Percentiles rank a stretch among this genome's conserved stretches.
phyloP scores from a whole-genome alignment of 129 eudicot genomes.

The Arctium minus region DNA sequence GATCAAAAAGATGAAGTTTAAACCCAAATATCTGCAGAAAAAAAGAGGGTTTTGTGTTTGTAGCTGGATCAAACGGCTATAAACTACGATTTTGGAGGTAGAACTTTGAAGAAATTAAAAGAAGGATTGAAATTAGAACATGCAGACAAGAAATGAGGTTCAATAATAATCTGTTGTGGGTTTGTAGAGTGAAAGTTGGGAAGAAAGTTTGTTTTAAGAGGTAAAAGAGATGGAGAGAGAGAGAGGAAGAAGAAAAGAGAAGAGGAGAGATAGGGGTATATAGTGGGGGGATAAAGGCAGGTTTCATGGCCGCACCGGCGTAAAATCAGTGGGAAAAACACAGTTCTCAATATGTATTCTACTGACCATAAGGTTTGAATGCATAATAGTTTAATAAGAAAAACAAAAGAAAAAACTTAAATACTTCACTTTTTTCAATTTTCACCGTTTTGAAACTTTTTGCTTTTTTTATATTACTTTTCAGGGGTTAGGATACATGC shows the following conservation, averaged over 20 bases:
- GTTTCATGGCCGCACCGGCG: conserved; percentile 32
- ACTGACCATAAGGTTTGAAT: conserved; percentile 27
- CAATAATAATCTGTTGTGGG: no score
- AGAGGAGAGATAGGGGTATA: conserved; percentile 9
- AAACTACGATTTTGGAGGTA: neutral
- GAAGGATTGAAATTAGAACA: neutral
- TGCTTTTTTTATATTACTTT: neutral
- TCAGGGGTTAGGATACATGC: neutral
- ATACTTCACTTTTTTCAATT: conserved; percentile 9
- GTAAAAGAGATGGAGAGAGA: neutral
- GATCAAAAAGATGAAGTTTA: neutral
- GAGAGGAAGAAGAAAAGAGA: neutral
- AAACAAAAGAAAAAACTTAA: neutral
- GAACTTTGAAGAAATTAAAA: neutral
- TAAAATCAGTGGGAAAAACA: conserved; percentile 33
- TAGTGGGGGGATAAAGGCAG: conserved; percentile 26
- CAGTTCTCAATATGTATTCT: conserved; percentile 27
- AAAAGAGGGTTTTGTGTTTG: neutral
- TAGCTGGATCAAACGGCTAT: neutral
- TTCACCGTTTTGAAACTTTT: neutral
- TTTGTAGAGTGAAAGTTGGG: conserved; percentile 8
- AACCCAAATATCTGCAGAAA: neutral
- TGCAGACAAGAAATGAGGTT: neutral
- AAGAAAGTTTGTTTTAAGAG: conserved; percentile 5
- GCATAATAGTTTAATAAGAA: conserved; percentile 5